Evolutionary conservation across 2,329 filamentous ascomycete genomes (phyloP).

Genomic region (Cladophialophora yegresii): DNA sequence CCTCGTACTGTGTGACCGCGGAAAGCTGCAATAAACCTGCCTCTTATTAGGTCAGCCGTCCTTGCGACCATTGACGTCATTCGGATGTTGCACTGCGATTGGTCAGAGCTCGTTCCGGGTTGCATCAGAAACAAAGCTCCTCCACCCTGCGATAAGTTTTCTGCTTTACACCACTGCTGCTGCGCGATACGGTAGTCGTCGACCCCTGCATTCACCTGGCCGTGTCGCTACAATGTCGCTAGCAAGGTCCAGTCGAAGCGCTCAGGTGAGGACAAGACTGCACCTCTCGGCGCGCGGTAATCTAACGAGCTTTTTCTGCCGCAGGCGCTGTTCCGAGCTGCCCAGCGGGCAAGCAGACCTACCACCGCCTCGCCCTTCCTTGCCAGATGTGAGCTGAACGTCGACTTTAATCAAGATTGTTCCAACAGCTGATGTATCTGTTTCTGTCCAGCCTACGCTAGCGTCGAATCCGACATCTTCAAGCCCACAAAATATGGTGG

Average conservation of each 20-base stretch:
- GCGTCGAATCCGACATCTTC: slow-evolving; percentile 92
- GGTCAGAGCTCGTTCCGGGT: slow-evolving; percentile 5
- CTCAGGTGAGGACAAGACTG: slow-evolving; percentile 28
- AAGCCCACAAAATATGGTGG: slow-evolving; percentile 98
- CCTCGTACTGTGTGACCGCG: background rate
- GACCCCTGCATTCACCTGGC: slow-evolving; percentile 5
- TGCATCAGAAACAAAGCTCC: slow-evolving; percentile 8
- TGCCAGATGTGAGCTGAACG: slow-evolving; percentile 32
- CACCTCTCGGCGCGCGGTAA: background rate
- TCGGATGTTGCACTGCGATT: background rate
- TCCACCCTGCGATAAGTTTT: slow-evolving; percentile 14
- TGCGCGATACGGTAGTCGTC: slow-evolving; percentile 3
- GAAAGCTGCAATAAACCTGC: background rate
- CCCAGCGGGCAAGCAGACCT: slow-evolving; percentile 28
- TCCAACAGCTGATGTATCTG: slow-evolving; percentile 1
- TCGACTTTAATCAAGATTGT: background rate
- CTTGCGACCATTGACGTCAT: slow-evolving; percentile 2
- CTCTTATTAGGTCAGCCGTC: background rate
- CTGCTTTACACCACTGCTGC: slow-evolving; percentile 4
- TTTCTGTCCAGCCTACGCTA: slow-evolving; percentile 54
- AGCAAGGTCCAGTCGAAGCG: slow-evolving; percentile 32
- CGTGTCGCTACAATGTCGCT: slow-evolving; percentile 31
- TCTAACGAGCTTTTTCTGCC: slow-evolving; percentile 24
- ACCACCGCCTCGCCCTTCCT: slow-evolving; percentile 27
- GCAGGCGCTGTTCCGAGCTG: slow-evolving; percentile 35